Evolutionary conservation across 2,329 filamentous ascomycete species (phyloP), one percentile per base, ranked within the genome.

Genomic region (Alternaria longipes): DNA sequence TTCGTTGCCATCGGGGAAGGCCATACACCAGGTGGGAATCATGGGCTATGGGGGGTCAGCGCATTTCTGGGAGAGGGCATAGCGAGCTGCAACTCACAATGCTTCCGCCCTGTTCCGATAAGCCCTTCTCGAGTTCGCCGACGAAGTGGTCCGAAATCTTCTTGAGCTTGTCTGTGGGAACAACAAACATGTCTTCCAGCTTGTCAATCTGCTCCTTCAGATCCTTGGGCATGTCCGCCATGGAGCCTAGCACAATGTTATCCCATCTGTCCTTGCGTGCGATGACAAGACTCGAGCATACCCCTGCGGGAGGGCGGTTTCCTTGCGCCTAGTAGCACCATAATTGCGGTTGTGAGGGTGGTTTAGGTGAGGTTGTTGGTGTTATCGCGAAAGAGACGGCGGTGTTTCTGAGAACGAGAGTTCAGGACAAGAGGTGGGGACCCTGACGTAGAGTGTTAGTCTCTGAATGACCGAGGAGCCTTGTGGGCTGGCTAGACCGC

Each of bases 21-120:
- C 89, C 89, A 97, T 93, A 63, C 96, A 94, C 94, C 94, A 98
- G 60, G 94, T 97, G 60, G 94, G 91, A 81, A 97, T 97, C 94
- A 98, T 98, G 65, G 94, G 94, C 92, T 97, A 70, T 46, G 12
- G 30, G 2, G 16, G 16, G 57, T 69, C 40, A 65, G 59, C 9
- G 20, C 16, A 87, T 97, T 92, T 93, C 97, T 60, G 93, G 97
- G 92, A 91, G 81, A 96, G 92, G 96, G 96, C 63, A 92, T 92
- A 40, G 9, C 30, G 6, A 44, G 5, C 1, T 28, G 45, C 24
- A 34, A 85, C 92, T 85, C 80, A 97, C 93, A 80, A 99, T 98
- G 79, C 90, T 96, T 62, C 93, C 94, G 64, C 94, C 94, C 81
- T 97, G 90, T 60, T 93, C 90, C 56, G 86, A 91, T 55, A 98